These are phyloP conservation scores for Gremmenia infestans DNA, from an alignment of 2,329 filamentous ascomycete species.

Conservation along the genomic window DNA sequence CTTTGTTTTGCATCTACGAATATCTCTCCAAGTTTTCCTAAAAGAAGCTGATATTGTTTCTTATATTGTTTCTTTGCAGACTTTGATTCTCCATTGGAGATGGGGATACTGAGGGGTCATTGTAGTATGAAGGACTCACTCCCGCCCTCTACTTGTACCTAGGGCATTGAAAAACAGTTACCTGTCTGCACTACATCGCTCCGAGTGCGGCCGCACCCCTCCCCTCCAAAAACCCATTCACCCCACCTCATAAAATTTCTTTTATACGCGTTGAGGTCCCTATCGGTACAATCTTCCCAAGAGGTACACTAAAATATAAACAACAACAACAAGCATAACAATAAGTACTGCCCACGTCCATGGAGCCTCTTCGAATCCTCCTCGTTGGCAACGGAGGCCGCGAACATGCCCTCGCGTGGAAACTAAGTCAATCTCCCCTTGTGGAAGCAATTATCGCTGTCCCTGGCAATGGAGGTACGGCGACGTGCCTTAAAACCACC, in stretches of 20 bases:
- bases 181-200: no score
- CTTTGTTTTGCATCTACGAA: no score
- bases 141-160: no score
- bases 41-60: no score
- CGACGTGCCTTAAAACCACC: slow-evolving; percentile 60
- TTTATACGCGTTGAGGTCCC: not conserved
- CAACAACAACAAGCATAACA: not conserved
- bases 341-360: slow-evolving; percentile 5
- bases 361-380: slow-evolving; percentile 53
- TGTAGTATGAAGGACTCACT: no score
- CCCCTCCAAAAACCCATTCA: not conserved
- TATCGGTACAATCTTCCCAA: not conserved
- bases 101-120: no score
- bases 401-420: slow-evolving; percentile 94
- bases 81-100: no score
- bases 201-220: no score
- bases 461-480: slow-evolving; percentile 85
- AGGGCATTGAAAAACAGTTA: not conserved
- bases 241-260: slow-evolving; percentile 4
- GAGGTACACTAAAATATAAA: not conserved
- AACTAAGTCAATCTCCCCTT: slow-evolving; percentile 73
- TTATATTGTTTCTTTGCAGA: no score
- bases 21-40: no score
- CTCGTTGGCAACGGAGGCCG: slow-evolving; percentile 91
- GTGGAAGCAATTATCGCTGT: slow-evolving; percentile 70